These are phyloP conservation scores for Glycine tomentella DNA, from an alignment of 306 rosid genomes.

Conservation along the genomic window DNA sequence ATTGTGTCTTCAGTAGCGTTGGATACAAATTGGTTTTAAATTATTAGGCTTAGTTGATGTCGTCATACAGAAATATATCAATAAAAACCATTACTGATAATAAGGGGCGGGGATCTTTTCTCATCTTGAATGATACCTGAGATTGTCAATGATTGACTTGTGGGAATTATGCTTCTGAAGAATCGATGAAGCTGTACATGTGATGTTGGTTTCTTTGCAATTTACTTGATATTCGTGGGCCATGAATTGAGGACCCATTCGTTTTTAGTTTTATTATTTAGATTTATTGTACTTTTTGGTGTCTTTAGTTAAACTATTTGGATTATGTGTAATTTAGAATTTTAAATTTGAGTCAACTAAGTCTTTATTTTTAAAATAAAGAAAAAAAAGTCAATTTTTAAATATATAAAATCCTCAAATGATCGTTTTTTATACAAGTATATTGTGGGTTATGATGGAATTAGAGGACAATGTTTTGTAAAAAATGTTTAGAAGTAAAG, in stretches of 20 bases:
- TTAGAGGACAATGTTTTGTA: neutral
- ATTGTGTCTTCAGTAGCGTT: neutral
- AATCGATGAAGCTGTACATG: neutral
- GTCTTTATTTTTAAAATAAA: too few species aligned
- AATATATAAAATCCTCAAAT: too few species aligned
- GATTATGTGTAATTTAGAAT: neutral
- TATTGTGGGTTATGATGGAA: neutral
- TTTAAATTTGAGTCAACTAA: neutral
- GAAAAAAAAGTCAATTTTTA: neutral
- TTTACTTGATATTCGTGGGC: neutral
- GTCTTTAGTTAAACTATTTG: neutral
- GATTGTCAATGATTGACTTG: neutral
- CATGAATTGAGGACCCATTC: neutral
- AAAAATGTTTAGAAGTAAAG: neutral
- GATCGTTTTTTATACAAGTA: neutral
- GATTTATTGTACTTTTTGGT: neutral
- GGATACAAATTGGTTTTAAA: slow-evolving; percentile 1
- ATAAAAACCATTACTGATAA: neutral
- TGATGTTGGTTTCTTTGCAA: neutral
- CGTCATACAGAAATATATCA: neutral
- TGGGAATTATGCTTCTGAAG: neutral
- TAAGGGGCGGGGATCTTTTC: neutral
- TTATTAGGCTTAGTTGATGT: neutral
- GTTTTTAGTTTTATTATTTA: neutral
- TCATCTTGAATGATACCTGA: neutral